Evolutionary conservation across 345 rosid genomes (phyloP).

Genomic region (Bruguiera sexangula): DNA sequence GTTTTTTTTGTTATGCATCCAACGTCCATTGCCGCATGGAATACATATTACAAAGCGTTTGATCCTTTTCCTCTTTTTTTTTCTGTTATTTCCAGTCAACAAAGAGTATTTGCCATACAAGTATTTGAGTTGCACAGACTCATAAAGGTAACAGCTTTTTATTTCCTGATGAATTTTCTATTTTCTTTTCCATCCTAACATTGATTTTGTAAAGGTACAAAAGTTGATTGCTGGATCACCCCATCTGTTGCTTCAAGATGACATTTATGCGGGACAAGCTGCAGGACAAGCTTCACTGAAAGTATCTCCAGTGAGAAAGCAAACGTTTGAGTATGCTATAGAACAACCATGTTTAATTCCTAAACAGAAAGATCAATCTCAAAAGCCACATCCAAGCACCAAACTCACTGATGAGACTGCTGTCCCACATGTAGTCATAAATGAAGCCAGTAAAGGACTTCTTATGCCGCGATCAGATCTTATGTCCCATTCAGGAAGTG

Average conservation of each 20-base stretch:
- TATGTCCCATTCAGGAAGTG: slow-evolving; percentile 18
- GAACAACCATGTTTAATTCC: slow-evolving; percentile 18
- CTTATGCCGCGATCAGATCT: slow-evolving; percentile 20
- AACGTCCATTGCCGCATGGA: neutral
- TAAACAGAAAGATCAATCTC: slow-evolving; percentile 22
- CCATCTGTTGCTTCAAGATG: slow-evolving; percentile 11
- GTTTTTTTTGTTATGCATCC: neutral
- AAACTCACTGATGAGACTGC: slow-evolving; percentile 25
- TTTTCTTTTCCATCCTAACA: slow-evolving; percentile 4
- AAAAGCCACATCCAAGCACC: slow-evolving; percentile 20
- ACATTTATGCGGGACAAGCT: slow-evolving; percentile 6
- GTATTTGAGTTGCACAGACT: slow-evolving; percentile 31
- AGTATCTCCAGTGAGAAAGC: slow-evolving; percentile 10
- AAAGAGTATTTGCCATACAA: slow-evolving; percentile 27
- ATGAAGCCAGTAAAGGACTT: slow-evolving; percentile 32
- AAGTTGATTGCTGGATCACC: slow-evolving; percentile 24
- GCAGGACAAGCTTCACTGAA: slow-evolving; percentile 3
- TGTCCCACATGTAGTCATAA: slow-evolving; percentile 24
- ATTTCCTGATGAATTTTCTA: slow-evolving; percentile 9
- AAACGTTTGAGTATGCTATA: slow-evolving; percentile 14
- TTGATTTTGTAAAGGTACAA: slow-evolving; percentile 21
- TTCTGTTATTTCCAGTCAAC: slow-evolving; percentile 31
- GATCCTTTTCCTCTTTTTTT: slow-evolving; percentile 8
- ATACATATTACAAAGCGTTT: slow-evolving; percentile 1
- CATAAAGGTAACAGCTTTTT: slow-evolving; percentile 6